Evolutionary conservation across 2,329 filamentous ascomycete species (phyloP).

Genomic region (Arthrobotrys musiformis): DNA sequence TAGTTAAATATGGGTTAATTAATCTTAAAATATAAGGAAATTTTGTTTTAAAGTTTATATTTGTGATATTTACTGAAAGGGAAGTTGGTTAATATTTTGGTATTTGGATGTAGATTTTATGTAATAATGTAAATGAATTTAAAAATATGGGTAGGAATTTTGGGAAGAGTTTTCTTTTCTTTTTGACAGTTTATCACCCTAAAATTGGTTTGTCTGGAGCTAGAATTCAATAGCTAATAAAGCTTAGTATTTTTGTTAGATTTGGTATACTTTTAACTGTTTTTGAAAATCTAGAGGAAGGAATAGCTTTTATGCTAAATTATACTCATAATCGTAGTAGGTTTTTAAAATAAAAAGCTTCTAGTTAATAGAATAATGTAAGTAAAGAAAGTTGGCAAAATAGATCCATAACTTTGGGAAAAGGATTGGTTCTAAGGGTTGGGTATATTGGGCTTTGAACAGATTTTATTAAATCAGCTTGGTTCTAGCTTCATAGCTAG

Average conservation of each 20-base stretch:
- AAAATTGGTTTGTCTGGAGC: conserved; percentile 65
- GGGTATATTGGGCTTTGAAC: conserved; percentile 63
- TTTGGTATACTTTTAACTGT: conserved; percentile 63
- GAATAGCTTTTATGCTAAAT: conserved; percentile 64
- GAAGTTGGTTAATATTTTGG: conserved; percentile 65
- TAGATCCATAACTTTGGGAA: conserved; percentile 65
- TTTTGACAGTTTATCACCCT: conserved; percentile 64
- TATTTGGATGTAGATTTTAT: conserved; percentile 65
- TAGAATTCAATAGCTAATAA: conserved; percentile 63
- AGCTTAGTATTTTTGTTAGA: conserved; percentile 63
- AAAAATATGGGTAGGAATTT: conserved; percentile 60
- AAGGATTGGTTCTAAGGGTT: conserved; percentile 65
- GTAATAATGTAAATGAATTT: conserved; percentile 61
- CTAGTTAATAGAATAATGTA: conserved; percentile 66
- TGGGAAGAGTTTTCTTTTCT: not conserved
- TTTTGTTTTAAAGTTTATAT: conserved; percentile 62
- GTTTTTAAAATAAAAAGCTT: conserved; percentile 65
- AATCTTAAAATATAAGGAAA: conserved; percentile 63
- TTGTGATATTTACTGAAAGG: conserved; percentile 62
- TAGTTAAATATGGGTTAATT: conserved; percentile 64
- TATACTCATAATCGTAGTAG: conserved; percentile 65
- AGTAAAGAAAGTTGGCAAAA: conserved; percentile 65
- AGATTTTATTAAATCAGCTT: conserved; percentile 62
- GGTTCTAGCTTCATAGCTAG: conserved; percentile 61
- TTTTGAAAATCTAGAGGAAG: conserved; percentile 64